A percentile compares a stretch with the other conserved stretches of the same genome.
Conservation (phyloP, 805 yeast species). For the Kuraishia floccosa region DNA sequence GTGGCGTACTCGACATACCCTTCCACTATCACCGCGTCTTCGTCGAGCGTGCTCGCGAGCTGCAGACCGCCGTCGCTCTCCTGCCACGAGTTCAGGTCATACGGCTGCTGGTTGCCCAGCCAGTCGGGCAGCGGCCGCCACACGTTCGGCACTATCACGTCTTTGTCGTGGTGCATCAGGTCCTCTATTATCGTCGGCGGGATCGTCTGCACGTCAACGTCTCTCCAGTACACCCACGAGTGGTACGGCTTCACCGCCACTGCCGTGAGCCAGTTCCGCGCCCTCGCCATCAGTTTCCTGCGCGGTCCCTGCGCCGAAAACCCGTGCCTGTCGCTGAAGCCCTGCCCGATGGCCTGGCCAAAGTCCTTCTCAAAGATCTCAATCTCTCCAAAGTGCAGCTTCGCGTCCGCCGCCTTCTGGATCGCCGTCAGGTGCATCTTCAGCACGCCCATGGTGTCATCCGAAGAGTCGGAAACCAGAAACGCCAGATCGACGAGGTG, state of each 20-base stretch:
- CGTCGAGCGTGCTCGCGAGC: slow-evolving; percentile 67
- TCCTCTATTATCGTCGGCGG: slow-evolving; percentile 83
- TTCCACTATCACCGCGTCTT: slow-evolving; percentile 94
- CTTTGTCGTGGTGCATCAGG: slow-evolving; percentile 82
- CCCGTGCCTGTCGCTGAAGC: slow-evolving; percentile 88
- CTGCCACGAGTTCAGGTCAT: slow-evolving; percentile 79
- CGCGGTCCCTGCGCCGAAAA: slow-evolving; percentile 95
- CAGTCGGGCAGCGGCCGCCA: slow-evolving; percentile 88
- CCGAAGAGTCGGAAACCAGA: slow-evolving; percentile 82
- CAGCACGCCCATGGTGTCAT: slow-evolving; percentile 69
- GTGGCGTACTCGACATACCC: slow-evolving; percentile 97
- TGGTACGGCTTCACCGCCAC: slow-evolving; percentile 87
- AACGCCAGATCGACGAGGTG: slow-evolving; percentile 55
- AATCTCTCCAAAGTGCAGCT: slow-evolving; percentile 68
- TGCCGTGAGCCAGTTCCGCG: slow-evolving; percentile 86
- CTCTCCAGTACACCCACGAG: slow-evolving; percentile 96
- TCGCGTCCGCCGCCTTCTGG: slow-evolving; percentile 52
- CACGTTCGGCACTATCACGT: slow-evolving; percentile 90
- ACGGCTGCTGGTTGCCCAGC: slow-evolving; percentile 78
- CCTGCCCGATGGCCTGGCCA: slow-evolving; percentile 89
- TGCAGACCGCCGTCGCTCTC: slow-evolving; percentile 76
- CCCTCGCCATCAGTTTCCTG: slow-evolving; percentile 90
- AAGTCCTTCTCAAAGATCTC: slow-evolving; percentile 88
- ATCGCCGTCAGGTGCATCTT: slow-evolving; percentile 42
- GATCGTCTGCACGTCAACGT: slow-evolving; percentile 90